Percentiles rank a stretch among this genome's conserved stretches.
These are phyloP conservation scores for Mollisia scopiformis DNA, from an alignment of 2,329 filamentous ascomycete genomes.

Conservation along the genomic window DNA sequence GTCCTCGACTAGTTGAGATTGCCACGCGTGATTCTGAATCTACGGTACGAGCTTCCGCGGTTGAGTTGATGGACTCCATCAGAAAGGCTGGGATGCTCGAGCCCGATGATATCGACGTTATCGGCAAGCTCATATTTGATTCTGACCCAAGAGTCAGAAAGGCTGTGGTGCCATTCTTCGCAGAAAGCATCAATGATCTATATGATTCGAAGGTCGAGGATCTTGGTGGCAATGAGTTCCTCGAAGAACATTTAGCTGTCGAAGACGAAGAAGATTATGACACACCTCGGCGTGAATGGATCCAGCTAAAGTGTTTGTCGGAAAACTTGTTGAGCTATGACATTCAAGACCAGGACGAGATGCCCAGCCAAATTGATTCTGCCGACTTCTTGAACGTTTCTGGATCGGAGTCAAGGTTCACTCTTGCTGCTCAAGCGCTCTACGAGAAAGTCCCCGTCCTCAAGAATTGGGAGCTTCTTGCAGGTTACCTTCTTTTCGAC, in stretches of 20 bases:
- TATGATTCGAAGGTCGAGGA: constrained; percentile 82
- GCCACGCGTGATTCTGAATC: constrained; percentile 83
- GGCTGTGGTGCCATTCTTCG: constrained; percentile 88
- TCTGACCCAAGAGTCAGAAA: constrained; percentile 82
- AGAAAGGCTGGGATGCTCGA: constrained; percentile 86
- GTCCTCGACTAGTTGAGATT: constrained; percentile 87
- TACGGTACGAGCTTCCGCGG: constrained; percentile 76
- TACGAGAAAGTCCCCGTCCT: constrained; percentile 83
- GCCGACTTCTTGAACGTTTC: constrained; percentile 57
- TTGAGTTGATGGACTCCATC: constrained; percentile 81
- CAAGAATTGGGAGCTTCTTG: constrained; percentile 83
- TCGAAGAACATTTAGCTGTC: constrained; percentile 75
- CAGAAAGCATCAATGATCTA: constrained; percentile 80
- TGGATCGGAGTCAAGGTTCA: constrained; percentile 78
- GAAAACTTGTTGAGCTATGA: constrained; percentile 86
- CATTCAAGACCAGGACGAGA: constrained; percentile 63
- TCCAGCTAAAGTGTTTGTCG: constrained; percentile 87
- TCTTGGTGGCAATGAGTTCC: constrained; percentile 75
- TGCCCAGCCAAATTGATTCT: constrained; percentile 50
- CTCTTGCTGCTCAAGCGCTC: constrained; percentile 81
- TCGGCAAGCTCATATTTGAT: constrained; percentile 89
- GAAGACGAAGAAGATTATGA: constrained; percentile 77
- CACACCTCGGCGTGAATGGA: constrained; percentile 79
- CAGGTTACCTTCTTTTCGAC: constrained; percentile 90
- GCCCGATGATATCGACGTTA: constrained; percentile 85